A percentile compares a stretch with the other conserved stretches of the same genome.
Conservation (phyloP, 805 yeast genomes). For the Saturnispora silvae region DNA sequence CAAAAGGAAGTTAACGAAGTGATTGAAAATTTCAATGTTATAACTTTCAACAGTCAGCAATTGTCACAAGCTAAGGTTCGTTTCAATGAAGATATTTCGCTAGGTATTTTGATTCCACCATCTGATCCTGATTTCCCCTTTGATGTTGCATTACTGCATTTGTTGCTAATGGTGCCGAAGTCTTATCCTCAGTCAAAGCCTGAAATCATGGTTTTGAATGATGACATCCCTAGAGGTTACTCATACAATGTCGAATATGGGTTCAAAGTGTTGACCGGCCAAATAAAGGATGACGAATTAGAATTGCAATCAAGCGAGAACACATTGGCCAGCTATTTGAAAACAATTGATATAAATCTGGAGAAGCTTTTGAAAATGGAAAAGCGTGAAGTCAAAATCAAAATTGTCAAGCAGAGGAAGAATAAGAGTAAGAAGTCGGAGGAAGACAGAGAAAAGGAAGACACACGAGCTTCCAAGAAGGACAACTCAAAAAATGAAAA, state of each 20-base stretch:
- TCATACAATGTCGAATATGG: conserved; percentile 60
- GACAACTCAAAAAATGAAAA: conserved; percentile 8
- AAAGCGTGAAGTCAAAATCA: conserved; percentile 45
- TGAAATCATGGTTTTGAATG: conserved; percentile 45
- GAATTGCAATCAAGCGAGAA: conserved; percentile 16
- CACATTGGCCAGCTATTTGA: conserved; percentile 39
- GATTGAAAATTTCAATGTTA: conserved; percentile 14
- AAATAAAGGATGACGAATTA: conserved; percentile 25
- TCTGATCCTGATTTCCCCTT: conserved; percentile 68
- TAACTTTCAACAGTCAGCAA: conserved; percentile 26
- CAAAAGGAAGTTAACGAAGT: background rate
- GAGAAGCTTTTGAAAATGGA: conserved; percentile 51
- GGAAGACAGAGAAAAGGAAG: conserved; percentile 1
- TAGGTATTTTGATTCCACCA: conserved; percentile 40
- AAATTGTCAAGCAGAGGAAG: conserved; percentile 35
- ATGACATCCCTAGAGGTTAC: conserved; percentile 60
- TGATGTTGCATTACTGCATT: conserved; percentile 42
- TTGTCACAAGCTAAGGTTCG: background rate
- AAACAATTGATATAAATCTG: conserved; percentile 45
- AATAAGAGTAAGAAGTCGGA: conserved; percentile 5
- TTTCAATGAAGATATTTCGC: conserved; percentile 23
- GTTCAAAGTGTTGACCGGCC: conserved; percentile 28
- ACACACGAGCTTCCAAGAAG: background rate
- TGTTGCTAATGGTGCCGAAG: conserved; percentile 45
- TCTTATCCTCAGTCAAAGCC: conserved; percentile 45